Evolutionary conservation across 2,329 filamentous ascomycete genomes (phyloP).

Genomic region (Cladosporium colombiae): DNA sequence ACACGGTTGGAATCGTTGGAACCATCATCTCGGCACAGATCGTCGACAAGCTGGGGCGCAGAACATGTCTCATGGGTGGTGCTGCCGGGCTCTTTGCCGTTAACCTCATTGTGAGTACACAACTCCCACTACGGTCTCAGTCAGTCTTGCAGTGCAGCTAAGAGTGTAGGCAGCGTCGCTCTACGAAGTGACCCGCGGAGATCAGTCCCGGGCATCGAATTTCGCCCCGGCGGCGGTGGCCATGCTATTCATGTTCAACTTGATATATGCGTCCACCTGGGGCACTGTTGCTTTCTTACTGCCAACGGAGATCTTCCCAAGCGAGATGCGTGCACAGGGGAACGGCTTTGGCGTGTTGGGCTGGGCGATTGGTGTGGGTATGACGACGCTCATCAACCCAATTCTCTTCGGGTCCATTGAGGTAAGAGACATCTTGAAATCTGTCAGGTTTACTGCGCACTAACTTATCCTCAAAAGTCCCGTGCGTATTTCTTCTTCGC

Average conservation of each 20-base stretch:
- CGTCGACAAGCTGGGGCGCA: conserved; percentile 52
- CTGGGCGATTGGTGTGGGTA: conserved; percentile 59
- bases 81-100: conserved; percentile 44
- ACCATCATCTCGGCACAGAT: conserved; percentile 55
- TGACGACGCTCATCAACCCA: conserved; percentile 54
- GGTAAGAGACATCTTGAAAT: conserved; percentile 18
- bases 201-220: conserved; percentile 39
- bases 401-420: conserved; percentile 54
- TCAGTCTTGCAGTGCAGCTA: too few species aligned
- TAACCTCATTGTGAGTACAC: conserved; percentile 39
- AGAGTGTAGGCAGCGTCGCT: conserved; percentile 37
- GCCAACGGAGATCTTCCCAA: conserved; percentile 59
- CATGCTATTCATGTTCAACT: conserved; percentile 55
- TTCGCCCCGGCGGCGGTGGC: conserved; percentile 50
- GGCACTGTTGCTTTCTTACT: conserved; percentile 53
- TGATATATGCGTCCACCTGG: conserved; percentile 55
- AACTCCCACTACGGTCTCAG: too few species aligned
- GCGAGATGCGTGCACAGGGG: conserved; percentile 59
- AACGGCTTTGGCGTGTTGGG: conserved; percentile 61
- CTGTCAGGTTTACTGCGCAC: background rate
- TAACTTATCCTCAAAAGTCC: conserved; percentile 28
- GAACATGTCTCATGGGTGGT: conserved; percentile 45
- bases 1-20: conserved; percentile 54
- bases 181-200: conserved; percentile 44
- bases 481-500: conserved; percentile 56